Evolutionary conservation across 2,329 filamentous ascomycete species (phyloP), one percentile per base, ranked within the genome.

Genomic region (Neospermospora avenae): DNA sequence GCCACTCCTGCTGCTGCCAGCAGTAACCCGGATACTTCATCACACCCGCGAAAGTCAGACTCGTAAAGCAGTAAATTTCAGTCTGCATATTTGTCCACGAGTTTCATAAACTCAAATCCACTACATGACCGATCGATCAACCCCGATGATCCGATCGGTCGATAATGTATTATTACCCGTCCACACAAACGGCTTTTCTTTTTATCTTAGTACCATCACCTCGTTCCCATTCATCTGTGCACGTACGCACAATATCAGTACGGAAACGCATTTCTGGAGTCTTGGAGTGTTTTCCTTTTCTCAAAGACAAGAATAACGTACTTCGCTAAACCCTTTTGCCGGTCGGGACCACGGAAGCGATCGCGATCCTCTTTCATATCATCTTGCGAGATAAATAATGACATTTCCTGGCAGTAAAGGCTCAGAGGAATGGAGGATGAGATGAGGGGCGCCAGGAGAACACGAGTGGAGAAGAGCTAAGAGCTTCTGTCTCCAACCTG

Each of bases 1-100:
- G 41, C 68, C 14, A 53, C 62, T 11, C 65, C 69, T 20, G 54
- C 57, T 48, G 55, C 62, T 28, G 57, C 63, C 13, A 58, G 53
- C 46, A 35, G 37, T 25, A 59, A 45, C 24, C 53, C 48, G 35
- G 35, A 54, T 35, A n/a, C 46, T 20, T 46, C 28, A 34, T 55
- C 52, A 24, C 39, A 48, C 31, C 57, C 44, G 22, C 39, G 37
- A 42, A 58, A 60, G 41, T 53, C 58, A n/a, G 55, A 28, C 4
- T 53, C 37, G 18, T 56, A 39, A 51, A 49, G 54, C 35, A 63
- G 35, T 42, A 51, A 35, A 11, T 57, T 6, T 39, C 34, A 44
- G 14, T 22, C 31, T 58, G 46, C 41, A 34, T 16, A 31, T 39
- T 24, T 35, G 37, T 13, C 41, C n/a, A 8, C 8, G 46, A 53